Evolutionary conservation across 495 filamentous ascomycete genomes (phyloP).

Genomic region (Collariella sp.): DNA sequence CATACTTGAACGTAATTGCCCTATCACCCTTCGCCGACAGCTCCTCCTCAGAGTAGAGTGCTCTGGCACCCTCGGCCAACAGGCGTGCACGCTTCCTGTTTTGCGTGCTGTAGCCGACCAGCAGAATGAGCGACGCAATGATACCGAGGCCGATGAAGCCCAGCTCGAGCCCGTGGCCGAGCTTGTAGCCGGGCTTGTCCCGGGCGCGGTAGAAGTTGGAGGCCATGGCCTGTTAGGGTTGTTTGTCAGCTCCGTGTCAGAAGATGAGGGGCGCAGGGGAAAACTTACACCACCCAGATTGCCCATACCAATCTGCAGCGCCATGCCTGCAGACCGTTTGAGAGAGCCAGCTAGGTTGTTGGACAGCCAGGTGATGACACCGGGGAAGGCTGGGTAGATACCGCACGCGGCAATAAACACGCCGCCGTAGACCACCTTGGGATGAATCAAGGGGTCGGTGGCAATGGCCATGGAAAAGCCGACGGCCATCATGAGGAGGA

Average conservation of each 20-base stretch:
- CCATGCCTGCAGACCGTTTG: constrained; percentile 66
- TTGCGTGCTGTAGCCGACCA: constrained; percentile 48
- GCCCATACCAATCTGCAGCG: constrained; percentile 64
- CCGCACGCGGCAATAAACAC: constrained; percentile 64
- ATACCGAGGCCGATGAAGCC: constrained; percentile 57
- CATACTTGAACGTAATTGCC: constrained; percentile 58
- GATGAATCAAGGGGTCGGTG: constrained; percentile 31
- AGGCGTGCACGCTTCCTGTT: constrained; percentile 50
- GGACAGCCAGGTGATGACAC: constrained; percentile 60
- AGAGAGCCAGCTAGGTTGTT: constrained; percentile 65
- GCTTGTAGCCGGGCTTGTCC: constrained; percentile 55
- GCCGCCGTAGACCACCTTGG: constrained; percentile 62
- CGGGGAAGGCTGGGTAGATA: constrained; percentile 54
- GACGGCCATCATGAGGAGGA: constrained; percentile 50
- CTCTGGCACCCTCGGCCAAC: constrained; percentile 38
- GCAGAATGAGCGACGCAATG: constrained; percentile 46
- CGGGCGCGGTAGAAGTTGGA: constrained; percentile 65
- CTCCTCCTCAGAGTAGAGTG: constrained; percentile 42
- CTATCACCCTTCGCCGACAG: constrained; percentile 54
- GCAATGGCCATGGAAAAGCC: constrained; percentile 57
- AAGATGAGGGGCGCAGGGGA: background rate
- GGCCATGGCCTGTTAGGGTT: constrained; percentile 46
- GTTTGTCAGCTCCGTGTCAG: constrained; percentile 15
- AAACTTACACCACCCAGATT: constrained; percentile 53
- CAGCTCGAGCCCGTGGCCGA: constrained; percentile 63